Percentiles rank a stretch among this genome's conserved stretches.
phyloP scores from a whole-genome alignment of 2,329 filamentous ascomycete species.

The Verticillium klebahnii region DNA sequence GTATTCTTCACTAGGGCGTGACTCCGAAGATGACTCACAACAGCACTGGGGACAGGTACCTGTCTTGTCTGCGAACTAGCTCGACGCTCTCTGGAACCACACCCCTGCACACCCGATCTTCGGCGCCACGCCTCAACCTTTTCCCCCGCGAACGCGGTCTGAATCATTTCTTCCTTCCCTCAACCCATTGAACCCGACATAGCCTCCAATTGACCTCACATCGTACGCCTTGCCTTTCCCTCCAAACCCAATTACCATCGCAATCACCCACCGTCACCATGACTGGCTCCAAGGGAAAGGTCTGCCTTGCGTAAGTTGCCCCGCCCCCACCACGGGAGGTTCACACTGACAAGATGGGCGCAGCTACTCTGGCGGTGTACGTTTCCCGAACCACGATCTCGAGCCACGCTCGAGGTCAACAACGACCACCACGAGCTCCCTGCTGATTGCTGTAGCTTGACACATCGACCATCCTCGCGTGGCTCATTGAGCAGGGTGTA shows the following conservation, averaged over 20 bases:
- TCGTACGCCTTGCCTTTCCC: neutral
- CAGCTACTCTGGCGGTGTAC: constrained; percentile 8
- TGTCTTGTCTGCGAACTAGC: neutral
- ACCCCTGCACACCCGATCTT: neutral
- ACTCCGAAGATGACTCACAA: neutral
- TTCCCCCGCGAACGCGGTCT: neutral
- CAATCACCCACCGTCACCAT: constrained; percentile 2
- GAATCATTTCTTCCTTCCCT: neutral
- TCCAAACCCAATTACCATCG: neutral
- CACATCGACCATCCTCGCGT: constrained; percentile 11
- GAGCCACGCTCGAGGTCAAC: neutral
- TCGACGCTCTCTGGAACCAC: neutral
- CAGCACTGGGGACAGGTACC: neutral
- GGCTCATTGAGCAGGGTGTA: constrained; percentile 7
- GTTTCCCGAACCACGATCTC: neutral
- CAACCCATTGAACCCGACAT: neutral
- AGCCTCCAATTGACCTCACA: neutral
- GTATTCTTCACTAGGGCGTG: neutral
- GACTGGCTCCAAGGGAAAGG: constrained; percentile 6
- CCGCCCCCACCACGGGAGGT: neutral
- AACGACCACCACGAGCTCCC: neutral
- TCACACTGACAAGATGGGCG: neutral
- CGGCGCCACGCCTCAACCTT: neutral
- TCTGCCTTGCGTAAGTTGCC: constrained; percentile 7
- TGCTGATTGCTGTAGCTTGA: constrained; percentile 3